These are phyloP conservation scores for Trichomonas vaginalis DNA, from an alignment of 208 protist species.

Conservation along the genomic window DNA sequence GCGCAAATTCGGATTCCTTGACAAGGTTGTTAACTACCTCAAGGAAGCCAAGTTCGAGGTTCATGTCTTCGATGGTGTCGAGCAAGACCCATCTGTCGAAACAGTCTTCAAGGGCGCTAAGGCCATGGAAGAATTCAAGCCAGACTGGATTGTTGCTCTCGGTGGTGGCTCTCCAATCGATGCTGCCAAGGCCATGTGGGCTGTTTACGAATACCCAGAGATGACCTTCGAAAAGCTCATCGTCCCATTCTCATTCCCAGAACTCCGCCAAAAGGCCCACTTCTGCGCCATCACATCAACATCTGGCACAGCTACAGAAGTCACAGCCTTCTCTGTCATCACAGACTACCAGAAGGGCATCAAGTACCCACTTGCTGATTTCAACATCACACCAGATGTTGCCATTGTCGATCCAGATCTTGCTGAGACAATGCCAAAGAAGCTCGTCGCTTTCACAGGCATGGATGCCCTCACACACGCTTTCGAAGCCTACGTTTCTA, in stretches of 20 bases:
- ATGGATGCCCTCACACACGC: slow-evolving; percentile 41
- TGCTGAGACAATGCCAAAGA: slow-evolving; percentile 24
- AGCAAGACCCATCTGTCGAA: neutral
- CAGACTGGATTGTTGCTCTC: slow-evolving; percentile 22
- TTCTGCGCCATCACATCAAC: slow-evolving; percentile 37
- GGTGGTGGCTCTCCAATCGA: slow-evolving; percentile 44
- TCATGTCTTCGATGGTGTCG: neutral
- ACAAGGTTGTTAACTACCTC: neutral
- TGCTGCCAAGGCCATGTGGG: slow-evolving; percentile 34
- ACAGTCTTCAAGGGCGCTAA: neutral
- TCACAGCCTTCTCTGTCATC: slow-evolving; percentile 36
- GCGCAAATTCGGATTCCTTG: neutral
- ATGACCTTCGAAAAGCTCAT: slow-evolving; percentile 17
- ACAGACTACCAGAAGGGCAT: slow-evolving; percentile 20
- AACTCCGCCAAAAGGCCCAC: neutral
- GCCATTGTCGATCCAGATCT: slow-evolving; percentile 33
- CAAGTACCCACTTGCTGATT: slow-evolving; percentile 40
- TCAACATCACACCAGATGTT: slow-evolving; percentile 26
- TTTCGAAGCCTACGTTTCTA: slow-evolving; percentile 36
- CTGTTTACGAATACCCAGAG: slow-evolving; percentile 41
- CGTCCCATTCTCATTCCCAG: slow-evolving; percentile 34
- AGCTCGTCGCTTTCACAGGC: slow-evolving; percentile 29
- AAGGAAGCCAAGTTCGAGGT: neutral
- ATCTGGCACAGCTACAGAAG: slow-evolving; percentile 39
- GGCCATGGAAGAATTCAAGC: neutral